A percentile compares a stretch with the other conserved stretches of the same genome.
These are phyloP conservation scores for Omphalotus guepiniiformis DNA, from an alignment of 768 basidiomycete species.

Conservation along the genomic window DNA sequence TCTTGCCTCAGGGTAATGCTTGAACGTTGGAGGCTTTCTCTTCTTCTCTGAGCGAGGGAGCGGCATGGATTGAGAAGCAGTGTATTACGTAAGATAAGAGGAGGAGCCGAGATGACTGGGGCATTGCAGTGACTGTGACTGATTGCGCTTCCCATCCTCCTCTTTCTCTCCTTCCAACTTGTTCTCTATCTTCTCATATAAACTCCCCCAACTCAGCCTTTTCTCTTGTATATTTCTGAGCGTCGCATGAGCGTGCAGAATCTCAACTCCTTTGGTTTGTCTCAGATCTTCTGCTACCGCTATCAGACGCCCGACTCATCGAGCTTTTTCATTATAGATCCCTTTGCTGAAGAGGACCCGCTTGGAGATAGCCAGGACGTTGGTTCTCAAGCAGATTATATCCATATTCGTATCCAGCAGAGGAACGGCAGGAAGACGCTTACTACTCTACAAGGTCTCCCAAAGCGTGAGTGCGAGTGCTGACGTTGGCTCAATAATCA, in stretches of 20 bases:
- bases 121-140: too few species aligned
- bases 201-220: conserved; percentile 44
- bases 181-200: conserved; percentile 28
- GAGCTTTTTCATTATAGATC: conserved; percentile 50
- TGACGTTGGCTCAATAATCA: conserved; percentile 1
- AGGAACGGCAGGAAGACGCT: conserved; percentile 98
- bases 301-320: conserved; percentile 11
- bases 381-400: conserved; percentile 77
- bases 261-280: conserved; percentile 75
- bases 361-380: conserved; percentile 71
- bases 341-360: conserved; percentile 93
- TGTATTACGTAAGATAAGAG: conserved; percentile 20
- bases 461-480: conserved; percentile 60
- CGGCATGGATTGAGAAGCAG: conserved; percentile 18
- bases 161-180: conserved; percentile 20
- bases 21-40: conserved; percentile 68
- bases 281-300: neutral
- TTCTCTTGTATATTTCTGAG: conserved; percentile 36
- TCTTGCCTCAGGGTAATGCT: conserved; percentile 56
- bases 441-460: conserved; percentile 95
- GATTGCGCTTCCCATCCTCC: conserved; percentile 16
- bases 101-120: conserved; percentile 18
- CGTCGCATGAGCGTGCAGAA: conserved; percentile 96
- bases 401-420: conserved; percentile 98
- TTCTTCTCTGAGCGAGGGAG: conserved; percentile 32